A percentile compares a stretch with the other conserved stretches of the same genome.
Conservation (phyloP, 495 filamentous ascomycete species). For the Aspergillus homomorphus region DNA sequence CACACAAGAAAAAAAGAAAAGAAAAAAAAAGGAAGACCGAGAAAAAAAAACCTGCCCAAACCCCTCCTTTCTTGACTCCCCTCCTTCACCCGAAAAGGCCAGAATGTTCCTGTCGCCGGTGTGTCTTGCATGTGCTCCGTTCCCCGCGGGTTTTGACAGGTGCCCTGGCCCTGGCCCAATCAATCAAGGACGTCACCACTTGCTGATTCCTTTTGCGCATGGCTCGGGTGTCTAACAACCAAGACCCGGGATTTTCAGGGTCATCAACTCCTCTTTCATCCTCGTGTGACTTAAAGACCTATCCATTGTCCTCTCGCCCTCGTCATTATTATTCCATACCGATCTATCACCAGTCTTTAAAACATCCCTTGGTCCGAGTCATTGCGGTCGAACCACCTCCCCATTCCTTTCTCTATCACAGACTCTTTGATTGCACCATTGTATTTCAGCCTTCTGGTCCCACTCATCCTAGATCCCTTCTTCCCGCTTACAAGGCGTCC, state of each 20-base stretch:
- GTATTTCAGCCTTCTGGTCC: constrained; percentile 24
- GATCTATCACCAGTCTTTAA: neutral
- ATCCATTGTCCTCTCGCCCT: constrained; percentile 24
- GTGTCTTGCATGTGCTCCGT: constrained; percentile 4
- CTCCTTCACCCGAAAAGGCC: constrained; percentile 8
- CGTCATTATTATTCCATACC: neutral
- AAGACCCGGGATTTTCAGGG: constrained; percentile 14
- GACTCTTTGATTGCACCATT: neutral
- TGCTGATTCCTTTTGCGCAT: constrained; percentile 7
- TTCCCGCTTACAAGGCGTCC: constrained; percentile 3
- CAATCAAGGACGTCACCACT: constrained; percentile 14
- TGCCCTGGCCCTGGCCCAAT: neutral
- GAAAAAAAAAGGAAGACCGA: neutral
- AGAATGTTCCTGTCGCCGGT: constrained; percentile 13
- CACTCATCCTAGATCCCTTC: constrained; percentile 12
- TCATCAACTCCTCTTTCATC: constrained; percentile 3
- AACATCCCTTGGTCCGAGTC: constrained; percentile 1
- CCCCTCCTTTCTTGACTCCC: neutral
- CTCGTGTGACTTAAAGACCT: constrained; percentile 19
- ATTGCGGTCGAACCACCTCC: neutral
- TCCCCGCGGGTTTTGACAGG: constrained; percentile 1
- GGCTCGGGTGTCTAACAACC: constrained; percentile 16
- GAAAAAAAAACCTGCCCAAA: constrained; percentile 6
- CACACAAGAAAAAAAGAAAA: neutral
- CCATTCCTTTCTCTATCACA: neutral